Evolutionary conservation across 2,329 filamentous ascomycete genomes (phyloP).

Genomic region (Rugonectria rugulosa): DNA sequence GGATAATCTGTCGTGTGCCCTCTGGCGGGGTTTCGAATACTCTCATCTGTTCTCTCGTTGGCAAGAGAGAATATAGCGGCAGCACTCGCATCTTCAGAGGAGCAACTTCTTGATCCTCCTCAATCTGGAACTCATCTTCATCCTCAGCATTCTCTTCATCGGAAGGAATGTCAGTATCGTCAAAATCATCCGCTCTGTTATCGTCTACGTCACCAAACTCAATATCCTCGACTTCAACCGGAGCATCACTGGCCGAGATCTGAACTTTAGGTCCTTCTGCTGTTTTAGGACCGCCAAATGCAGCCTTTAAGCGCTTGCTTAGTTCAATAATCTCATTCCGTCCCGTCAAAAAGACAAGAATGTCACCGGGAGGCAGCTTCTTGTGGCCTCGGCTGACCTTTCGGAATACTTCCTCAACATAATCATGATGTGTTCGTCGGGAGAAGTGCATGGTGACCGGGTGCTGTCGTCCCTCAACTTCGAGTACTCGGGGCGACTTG

Average conservation of each 20-base stretch:
- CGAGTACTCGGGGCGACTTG: slow-evolving; percentile 79
- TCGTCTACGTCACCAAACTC: slow-evolving; percentile 79
- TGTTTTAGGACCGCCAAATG: slow-evolving; percentile 65
- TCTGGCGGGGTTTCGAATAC: slow-evolving; percentile 89
- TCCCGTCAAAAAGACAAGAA: slow-evolving; percentile 93
- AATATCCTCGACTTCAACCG: slow-evolving; percentile 85
- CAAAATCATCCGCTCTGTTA: slow-evolving; percentile 65
- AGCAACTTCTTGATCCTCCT: slow-evolving; percentile 66
- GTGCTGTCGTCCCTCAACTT: slow-evolving; percentile 91
- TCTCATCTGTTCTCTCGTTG: slow-evolving; percentile 87
- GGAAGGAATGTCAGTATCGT: slow-evolving; percentile 65
- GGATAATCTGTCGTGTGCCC: slow-evolving; percentile 82
- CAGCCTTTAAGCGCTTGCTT: slow-evolving; percentile 78
- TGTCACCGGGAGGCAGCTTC: slow-evolving; percentile 88
- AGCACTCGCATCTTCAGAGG: slow-evolving; percentile 83
- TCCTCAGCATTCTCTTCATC: slow-evolving; percentile 62
- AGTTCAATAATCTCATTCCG: slow-evolving; percentile 89
- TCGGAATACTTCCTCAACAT: slow-evolving; percentile 86
- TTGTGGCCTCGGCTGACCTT: slow-evolving; percentile 89
- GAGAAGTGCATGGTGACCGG: slow-evolving; percentile 91
- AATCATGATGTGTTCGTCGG: slow-evolving; percentile 82
- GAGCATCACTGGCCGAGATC: slow-evolving; percentile 78
- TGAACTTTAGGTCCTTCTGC: slow-evolving; percentile 72
- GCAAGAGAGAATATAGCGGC: slow-evolving; percentile 92
- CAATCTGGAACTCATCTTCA: slow-evolving; percentile 73